Percentiles rank a stretch among this genome's conserved stretches.
Evolutionary conservation across 495 filamentous ascomycete species (phyloP).

Genomic region (Clavariopsis aquatica): DNA sequence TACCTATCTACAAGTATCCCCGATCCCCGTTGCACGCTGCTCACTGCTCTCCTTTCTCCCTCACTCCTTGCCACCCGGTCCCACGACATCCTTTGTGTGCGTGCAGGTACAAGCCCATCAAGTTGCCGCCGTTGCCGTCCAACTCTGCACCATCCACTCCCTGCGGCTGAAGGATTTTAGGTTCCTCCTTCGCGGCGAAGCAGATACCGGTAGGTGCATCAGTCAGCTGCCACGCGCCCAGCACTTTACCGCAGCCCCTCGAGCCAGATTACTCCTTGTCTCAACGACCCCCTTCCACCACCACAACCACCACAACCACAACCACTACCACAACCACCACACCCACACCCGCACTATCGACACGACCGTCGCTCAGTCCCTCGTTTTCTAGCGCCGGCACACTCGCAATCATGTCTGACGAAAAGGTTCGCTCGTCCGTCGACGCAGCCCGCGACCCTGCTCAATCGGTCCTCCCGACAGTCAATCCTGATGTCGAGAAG

Average conservation of each 20-base stretch:
- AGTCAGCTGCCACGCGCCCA: conserved; percentile 17
- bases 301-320: too few species aligned
- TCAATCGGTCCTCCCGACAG: conserved; percentile 71
- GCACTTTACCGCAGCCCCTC: not conserved
- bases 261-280: conserved; percentile 1
- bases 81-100: conserved; percentile 1
- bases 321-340: too few species aligned
- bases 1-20: too few species aligned
- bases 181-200: conserved; percentile 11
- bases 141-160: not conserved
- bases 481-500: conserved; percentile 74
- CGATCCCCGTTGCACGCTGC: not conserved
- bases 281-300: not conserved
- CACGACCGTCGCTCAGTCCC: conserved; percentile 13
- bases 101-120: conserved; percentile 12
- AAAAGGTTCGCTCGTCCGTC: conserved; percentile 78
- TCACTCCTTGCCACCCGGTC: conserved; percentile 5
- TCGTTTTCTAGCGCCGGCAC: conserved; percentile 15
- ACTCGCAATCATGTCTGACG: conserved; percentile 55
- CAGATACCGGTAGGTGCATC: conserved; percentile 4
- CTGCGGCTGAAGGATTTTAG: conserved; percentile 4
- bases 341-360: not conserved
- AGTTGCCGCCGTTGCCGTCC: conserved; percentile 10
- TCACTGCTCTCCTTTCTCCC: not conserved
- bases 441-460: conserved; percentile 60